Conservation (phyloP, 108 stramenopile species). For the Schizochytrium sp. region DNA sequence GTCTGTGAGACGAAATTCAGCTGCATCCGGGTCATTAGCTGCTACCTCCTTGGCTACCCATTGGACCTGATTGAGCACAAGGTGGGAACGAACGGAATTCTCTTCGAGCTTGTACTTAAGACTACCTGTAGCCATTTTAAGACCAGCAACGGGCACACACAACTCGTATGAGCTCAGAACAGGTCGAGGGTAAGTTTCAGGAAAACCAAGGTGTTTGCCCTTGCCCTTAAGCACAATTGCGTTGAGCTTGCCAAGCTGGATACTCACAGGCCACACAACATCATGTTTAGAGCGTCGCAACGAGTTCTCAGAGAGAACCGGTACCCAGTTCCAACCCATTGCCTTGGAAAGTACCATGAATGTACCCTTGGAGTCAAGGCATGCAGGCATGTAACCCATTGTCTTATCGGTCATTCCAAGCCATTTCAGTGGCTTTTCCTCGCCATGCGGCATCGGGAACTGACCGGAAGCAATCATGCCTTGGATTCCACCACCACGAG, state of each 20-base stretch:
- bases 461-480: neutral
- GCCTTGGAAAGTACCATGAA: neutral
- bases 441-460: conserved; percentile 10
- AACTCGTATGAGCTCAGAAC: neutral
- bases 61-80: conserved; percentile 38
- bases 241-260: conserved; percentile 24
- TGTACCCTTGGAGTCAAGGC: conserved; percentile 35
- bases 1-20: neutral
- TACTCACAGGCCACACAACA: conserved; percentile 52
- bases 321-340: conserved; percentile 48
- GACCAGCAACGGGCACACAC: neutral
- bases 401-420: conserved; percentile 5
- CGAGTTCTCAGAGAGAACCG: neutral
- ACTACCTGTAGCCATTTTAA: neutral
- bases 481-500: neutral
- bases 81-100: neutral
- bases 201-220: neutral
- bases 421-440: conserved; percentile 29
- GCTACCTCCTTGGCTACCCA: conserved; percentile 1
- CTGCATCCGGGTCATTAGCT: neutral
- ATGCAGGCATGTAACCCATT: conserved; percentile 37
- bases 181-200: conserved; percentile 40
- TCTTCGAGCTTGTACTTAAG: conserved; percentile 55
- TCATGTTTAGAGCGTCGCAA: conserved; percentile 10
- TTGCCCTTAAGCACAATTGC: conserved; percentile 17